These are phyloP conservation scores for Penicillium sclerotigenum DNA, from an alignment of 2,329 filamentous ascomycete genomes.

Conservation along the genomic window DNA sequence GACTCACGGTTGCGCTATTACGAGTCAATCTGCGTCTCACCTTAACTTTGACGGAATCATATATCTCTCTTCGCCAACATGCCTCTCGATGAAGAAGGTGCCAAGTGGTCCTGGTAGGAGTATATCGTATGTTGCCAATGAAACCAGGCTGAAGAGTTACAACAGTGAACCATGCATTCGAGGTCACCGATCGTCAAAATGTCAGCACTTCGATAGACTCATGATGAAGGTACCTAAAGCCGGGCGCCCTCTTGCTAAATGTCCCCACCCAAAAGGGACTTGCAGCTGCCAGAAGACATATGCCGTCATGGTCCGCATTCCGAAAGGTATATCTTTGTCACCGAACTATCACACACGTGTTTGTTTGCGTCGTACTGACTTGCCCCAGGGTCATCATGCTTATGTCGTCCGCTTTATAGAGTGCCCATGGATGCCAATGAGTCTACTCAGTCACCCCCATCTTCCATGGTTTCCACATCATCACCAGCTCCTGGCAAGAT, in stretches of 20 bases:
- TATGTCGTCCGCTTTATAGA: constrained; percentile 43
- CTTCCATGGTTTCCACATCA: constrained; percentile 20
- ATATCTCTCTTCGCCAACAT: constrained; percentile 25
- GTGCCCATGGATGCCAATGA: constrained; percentile 25
- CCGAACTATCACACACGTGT: not conserved
- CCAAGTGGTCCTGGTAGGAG: constrained; percentile 47
- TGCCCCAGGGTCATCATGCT: constrained; percentile 37
- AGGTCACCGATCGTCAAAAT: constrained; percentile 50
- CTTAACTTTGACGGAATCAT: not conserved
- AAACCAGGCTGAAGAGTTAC: constrained; percentile 7
- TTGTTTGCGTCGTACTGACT: constrained; percentile 12
- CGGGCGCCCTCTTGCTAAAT: constrained; percentile 48
- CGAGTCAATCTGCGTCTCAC: constrained; percentile 9
- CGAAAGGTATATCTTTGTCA: constrained; percentile 34
- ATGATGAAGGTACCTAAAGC: constrained; percentile 52
- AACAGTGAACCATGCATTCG: constrained; percentile 49
- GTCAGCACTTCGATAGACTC: constrained; percentile 47
- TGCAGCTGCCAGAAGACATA: constrained; percentile 44
- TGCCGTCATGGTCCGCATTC: constrained; percentile 46
- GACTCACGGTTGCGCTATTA: constrained; percentile 7
- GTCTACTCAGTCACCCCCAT: constrained; percentile 12
- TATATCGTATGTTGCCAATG: not conserved
- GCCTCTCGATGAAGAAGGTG: constrained; percentile 45
- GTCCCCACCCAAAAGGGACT: constrained; percentile 44
- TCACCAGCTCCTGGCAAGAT: constrained; percentile 33